Base-by-base conservation (phyloP, 1,284 basidiomycete genomes). In the Sphagnurus paluster region DNA sequence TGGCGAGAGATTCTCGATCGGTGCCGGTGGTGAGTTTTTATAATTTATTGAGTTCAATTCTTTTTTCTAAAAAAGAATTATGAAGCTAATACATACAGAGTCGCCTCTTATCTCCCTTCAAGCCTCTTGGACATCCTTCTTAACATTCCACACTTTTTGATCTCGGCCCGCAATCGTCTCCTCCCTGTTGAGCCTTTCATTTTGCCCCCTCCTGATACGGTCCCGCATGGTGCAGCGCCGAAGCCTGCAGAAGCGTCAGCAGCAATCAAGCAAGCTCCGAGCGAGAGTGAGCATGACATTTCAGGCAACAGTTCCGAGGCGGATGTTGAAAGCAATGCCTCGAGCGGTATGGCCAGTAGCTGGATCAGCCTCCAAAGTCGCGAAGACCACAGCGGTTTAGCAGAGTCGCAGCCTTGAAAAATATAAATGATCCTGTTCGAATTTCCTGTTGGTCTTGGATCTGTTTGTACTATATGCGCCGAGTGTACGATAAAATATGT, bases 21-120 rank as follows among this genome's bases (percentile, higher is more conserved):
- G 87, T 50, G 83, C 87, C 43, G 87, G 87, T 63, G 86, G 86
- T 89, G 56, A 57, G 76, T 65, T 13, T 0, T 23, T 36, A 44
- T 29, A 19, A 9, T 4, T 21, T n/a, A 14, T 32, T 16, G 35
- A 1, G 32, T 38, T 29, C 5, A 16, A 16, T 37, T 45, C 32
- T 41, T 25, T 7, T 44, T 39, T 38, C 5, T 32, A 16, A 17
- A n/a, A n/a, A n/a, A n/a, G n/a, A n/a, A 7, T 38, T 57, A 17
- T 34, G 14, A 50, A 87, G 86, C 85, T 7, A 66, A 70, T 33
- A 87, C 85, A 5, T 89, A 89, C 53, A 70, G 71, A 41, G 39
- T 81, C 24, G 87, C 86, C 2, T 87, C 87, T 0, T 70, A 77
- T 51, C 75, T 90, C 35, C 87, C 87, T n/a, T 65, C 77, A 7